Conservation (phyloP, 2,329 filamentous ascomycete genomes). For the Zymoseptoria pseudotritici region DNA sequence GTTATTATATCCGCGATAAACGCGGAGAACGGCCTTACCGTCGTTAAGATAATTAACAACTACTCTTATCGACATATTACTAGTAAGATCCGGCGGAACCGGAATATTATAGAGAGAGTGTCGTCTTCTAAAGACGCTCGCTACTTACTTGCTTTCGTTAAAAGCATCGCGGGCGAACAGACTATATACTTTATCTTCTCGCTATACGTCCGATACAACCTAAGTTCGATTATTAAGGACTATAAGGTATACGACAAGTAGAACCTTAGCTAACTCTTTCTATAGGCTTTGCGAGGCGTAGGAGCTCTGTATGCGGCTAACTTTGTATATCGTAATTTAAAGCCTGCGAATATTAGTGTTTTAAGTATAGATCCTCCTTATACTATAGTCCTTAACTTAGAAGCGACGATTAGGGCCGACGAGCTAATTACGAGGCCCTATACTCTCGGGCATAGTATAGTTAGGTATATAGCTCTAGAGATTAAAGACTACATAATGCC, state of each 20-base stretch:
- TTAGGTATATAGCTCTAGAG: slow-evolving; percentile 2
- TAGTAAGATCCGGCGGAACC: too few species aligned
- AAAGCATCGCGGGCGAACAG: not conserved
- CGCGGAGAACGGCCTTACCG: too few species aligned
- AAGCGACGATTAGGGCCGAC: not conserved
- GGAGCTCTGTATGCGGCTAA: not conserved
- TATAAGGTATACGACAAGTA: not conserved
- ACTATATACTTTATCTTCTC: not conserved
- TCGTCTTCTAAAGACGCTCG: too few species aligned
- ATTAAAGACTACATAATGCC: too few species aligned
- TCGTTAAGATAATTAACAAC: too few species aligned
- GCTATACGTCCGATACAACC: not conserved
- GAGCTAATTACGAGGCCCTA: too few species aligned
- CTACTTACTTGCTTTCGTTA: not conserved
- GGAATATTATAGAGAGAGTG: too few species aligned
- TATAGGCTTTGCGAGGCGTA: not conserved
- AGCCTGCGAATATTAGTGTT: not conserved
- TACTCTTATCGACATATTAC: too few species aligned
- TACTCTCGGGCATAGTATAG: too few species aligned
- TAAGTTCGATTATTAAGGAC: not conserved
- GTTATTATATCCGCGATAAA: too few species aligned
- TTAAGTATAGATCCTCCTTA: not conserved
- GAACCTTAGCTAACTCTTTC: not conserved
- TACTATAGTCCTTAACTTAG: not conserved
- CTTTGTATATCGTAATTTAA: not conserved